These are phyloP conservation scores for Aspergillus sp. DNA, from an alignment of 2,329 filamentous ascomycete species.

Conservation along the genomic window DNA sequence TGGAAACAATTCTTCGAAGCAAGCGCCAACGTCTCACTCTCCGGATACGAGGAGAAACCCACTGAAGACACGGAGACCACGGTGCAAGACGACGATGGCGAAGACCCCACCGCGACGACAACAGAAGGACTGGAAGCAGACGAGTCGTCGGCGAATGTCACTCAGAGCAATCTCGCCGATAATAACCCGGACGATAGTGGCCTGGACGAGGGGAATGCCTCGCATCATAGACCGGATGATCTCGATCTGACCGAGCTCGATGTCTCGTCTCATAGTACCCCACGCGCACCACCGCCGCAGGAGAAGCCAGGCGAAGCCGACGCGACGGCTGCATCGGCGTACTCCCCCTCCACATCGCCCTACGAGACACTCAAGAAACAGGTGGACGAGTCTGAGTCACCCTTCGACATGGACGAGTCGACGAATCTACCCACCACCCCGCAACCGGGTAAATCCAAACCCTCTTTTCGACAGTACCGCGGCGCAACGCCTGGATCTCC, in stretches of 20 bases:
- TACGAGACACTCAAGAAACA: conserved; percentile 67
- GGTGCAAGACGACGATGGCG: conserved; percentile 50
- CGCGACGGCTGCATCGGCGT: conserved; percentile 32
- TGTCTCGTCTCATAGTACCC: conserved; percentile 43
- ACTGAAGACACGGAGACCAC: conserved; percentile 47
- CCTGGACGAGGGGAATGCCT: background rate
- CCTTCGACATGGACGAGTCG: conserved; percentile 28
- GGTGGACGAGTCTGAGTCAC: conserved; percentile 43
- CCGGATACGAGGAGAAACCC: conserved; percentile 78
- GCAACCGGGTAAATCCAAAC: conserved; percentile 21
- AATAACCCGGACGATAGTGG: conserved; percentile 22
- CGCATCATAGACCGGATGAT: conserved; percentile 30
- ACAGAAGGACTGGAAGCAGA: conserved; percentile 15
- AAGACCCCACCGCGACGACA: conserved; percentile 38
- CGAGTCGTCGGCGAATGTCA: conserved; percentile 18
- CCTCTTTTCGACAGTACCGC: conserved; percentile 16
- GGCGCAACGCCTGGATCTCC: conserved; percentile 50
- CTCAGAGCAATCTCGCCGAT: conserved; percentile 33
- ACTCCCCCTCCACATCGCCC: conserved; percentile 56
- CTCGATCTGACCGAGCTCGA: conserved; percentile 38
- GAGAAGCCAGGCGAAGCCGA: conserved; percentile 24
- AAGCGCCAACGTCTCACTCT: conserved; percentile 92
- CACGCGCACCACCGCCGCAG: conserved; percentile 27
- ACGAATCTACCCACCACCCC: conserved; percentile 26
- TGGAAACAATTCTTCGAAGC: conserved; percentile 99